Evolutionary conservation across 2,329 filamentous ascomycete genomes (phyloP).

Genomic region (Hypomyces rosellus): DNA sequence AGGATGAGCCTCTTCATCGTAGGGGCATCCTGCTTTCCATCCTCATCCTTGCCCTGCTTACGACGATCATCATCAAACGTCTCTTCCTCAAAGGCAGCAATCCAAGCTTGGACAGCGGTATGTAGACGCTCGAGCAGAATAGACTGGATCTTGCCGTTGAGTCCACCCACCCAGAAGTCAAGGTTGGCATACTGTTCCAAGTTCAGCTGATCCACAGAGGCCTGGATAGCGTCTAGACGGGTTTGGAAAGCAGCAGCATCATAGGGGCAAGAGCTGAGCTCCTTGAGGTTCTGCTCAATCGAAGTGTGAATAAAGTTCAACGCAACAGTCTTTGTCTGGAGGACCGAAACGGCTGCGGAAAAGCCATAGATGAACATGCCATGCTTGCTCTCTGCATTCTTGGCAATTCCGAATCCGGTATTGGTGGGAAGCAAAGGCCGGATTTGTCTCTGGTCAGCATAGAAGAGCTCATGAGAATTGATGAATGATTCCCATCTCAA

Average conservation of each 20-base stretch:
- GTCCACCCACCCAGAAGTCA: conserved; percentile 76
- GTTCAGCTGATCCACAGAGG: conserved; percentile 91
- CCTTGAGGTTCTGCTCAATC: conserved; percentile 71
- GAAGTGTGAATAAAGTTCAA: conserved; percentile 74
- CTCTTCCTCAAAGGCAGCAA: conserved; percentile 69
- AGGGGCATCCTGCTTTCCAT: conserved; percentile 48
- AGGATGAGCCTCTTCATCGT: conserved; percentile 70
- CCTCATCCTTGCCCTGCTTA: conserved; percentile 42
- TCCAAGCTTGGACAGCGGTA: conserved; percentile 80
- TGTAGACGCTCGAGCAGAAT: conserved; percentile 78
- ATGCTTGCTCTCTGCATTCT: conserved; percentile 78
- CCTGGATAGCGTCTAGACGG: conserved; percentile 79
- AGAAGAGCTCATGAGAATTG: conserved; percentile 85
- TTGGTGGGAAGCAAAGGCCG: conserved; percentile 37
- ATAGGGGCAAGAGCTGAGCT: conserved; percentile 81
- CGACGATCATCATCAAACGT: conserved; percentile 46
- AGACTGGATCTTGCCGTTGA: conserved; percentile 79
- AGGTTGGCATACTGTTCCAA: conserved; percentile 94
- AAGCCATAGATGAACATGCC: conserved; percentile 96
- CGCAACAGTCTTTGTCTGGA: conserved; percentile 81
- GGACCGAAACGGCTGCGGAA: conserved; percentile 73
- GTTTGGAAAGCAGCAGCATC: conserved; percentile 71
- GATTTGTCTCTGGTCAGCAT: conserved; percentile 42
- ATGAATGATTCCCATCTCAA: conserved; percentile 97
- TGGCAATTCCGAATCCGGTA: conserved; percentile 38